Evolutionary conservation across 352 stramenopile species (phyloP), one percentile per base, ranked within the genome.

Genomic region (Phytopythium mirpurense): DNA sequence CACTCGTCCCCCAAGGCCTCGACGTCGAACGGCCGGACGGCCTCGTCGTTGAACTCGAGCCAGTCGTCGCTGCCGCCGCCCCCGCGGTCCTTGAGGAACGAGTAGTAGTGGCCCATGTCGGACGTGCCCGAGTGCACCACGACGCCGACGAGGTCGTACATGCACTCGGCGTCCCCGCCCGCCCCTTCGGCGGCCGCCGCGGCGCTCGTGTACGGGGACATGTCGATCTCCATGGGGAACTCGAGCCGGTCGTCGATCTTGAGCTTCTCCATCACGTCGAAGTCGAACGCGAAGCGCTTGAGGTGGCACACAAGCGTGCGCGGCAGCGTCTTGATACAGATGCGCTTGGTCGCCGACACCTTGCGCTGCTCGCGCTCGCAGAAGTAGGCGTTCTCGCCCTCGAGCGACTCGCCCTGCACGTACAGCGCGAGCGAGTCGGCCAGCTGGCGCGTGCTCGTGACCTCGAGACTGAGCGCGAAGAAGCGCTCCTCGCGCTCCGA

Each of bases 31-130:
- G 73, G 60, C 18, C 77, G 72, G 2, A 98, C 89, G 19, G 80
- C 61, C 42, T 92, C 81, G 62, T 98, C 93, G 60, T 98, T 98
- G 63, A 97, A 97, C 55, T 97, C 86, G 10, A 96, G 72, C 93
- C 93, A 98, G 15, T 56, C 45, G n/a, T 64, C 48, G 18, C 26
- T 59, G 29, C 51, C 16, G 10, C 29, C 21, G 18, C 10, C 3
- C 2, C 18, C 23, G 32, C 85, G 70, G 41, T 97, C 87, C 27
- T 90, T 84, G 42, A 98, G 89, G 67, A 96, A 97, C 21, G 82
- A 96, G 62, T 98, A 98, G 60, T 98, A 98, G 72, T 98, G 93
- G 0, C 93, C 93, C 46, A 80, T 95, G 51, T 98, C 87, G 0
- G 86, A 78, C 19, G 88, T 97, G 1, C 93, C 93, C 0, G 81